phyloP scores from a whole-genome alignment of 2,329 filamentous ascomycete species.

The Blastomyces emzantsi region DNA sequence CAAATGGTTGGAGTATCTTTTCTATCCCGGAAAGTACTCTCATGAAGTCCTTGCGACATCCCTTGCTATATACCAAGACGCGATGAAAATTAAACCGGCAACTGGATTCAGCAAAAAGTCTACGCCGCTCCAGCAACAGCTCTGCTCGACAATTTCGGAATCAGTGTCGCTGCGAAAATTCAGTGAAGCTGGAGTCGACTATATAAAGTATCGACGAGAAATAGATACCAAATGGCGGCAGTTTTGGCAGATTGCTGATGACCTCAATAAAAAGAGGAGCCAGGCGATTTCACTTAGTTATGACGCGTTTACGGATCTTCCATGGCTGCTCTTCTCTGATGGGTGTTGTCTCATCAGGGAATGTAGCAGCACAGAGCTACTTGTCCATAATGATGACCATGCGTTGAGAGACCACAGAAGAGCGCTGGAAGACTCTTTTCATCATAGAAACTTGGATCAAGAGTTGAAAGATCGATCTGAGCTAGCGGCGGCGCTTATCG shows the following conservation, averaged over 20 bases:
- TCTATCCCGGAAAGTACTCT: conserved; percentile 76
- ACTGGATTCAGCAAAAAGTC: conserved; percentile 38
- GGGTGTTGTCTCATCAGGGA: conserved; percentile 68
- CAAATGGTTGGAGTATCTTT: conserved; percentile 76
- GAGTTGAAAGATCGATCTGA: conserved; percentile 47
- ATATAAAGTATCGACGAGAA: conserved; percentile 62
- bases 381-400: conserved; percentile 57
- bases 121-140: conserved; percentile 61
- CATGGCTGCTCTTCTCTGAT: conserved; percentile 80
- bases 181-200: conserved; percentile 57
- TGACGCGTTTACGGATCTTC: conserved; percentile 60
- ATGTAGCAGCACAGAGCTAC: conserved; percentile 67
- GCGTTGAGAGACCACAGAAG: conserved; percentile 31
- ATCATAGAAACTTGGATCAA: conserved; percentile 33
- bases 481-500: conserved; percentile 54
- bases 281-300: conserved; percentile 71
- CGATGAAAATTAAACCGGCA: conserved; percentile 34
- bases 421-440: conserved; percentile 35
- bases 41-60: conserved; percentile 73
- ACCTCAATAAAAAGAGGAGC: conserved; percentile 75
- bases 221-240: conserved; percentile 80
- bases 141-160: conserved; percentile 62
- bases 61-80: conserved; percentile 69
- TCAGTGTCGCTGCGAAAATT: conserved; percentile 57
- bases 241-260: conserved; percentile 76